These are phyloP conservation scores for Albugo candida DNA, from an alignment of 352 stramenopile genomes.

Conservation along the genomic window DNA sequence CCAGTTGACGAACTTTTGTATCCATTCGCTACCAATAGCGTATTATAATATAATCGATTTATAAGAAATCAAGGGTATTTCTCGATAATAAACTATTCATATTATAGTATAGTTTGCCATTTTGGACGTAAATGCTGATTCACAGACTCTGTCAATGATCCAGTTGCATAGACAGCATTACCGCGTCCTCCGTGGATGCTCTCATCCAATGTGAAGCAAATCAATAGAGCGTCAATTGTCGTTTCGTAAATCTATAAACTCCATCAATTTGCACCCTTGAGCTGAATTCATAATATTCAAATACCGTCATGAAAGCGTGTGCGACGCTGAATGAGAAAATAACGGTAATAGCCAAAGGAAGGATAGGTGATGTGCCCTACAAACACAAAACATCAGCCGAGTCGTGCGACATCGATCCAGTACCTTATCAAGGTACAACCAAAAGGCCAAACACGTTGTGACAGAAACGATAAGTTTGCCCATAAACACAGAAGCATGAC, in stretches of 20 bases:
- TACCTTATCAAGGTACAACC: conserved; percentile 33
- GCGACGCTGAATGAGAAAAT: conserved; percentile 59
- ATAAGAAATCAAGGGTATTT: too few relatives aligned
- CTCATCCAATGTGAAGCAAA: conserved; percentile 73
- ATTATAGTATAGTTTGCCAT: conserved; percentile 57
- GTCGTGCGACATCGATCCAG: background rate
- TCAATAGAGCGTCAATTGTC: conserved; percentile 64
- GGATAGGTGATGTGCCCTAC: conserved; percentile 30
- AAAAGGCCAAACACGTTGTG: conserved; percentile 41
- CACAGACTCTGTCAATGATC: conserved; percentile 26
- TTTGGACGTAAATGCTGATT: conserved; percentile 71
- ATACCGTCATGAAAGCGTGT: conserved; percentile 63
- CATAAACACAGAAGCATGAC: conserved; percentile 40
- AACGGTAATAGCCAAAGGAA: conserved; percentile 38
- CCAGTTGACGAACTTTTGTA: too few relatives aligned
- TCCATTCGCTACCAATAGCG: too few relatives aligned
- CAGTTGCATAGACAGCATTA: conserved; percentile 41
- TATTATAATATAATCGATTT: too few relatives aligned
- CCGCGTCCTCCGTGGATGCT: conserved; percentile 58
- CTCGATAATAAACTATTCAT: too few relatives aligned
- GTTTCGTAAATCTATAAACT: conserved; percentile 64
- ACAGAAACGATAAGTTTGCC: conserved; percentile 62
- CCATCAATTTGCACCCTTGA: background rate
- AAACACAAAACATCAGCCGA: background rate
- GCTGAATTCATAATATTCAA: background rate